Conservation (phyloP, 768 basidiomycete genomes). For the Termitomyces sp. region DNA sequence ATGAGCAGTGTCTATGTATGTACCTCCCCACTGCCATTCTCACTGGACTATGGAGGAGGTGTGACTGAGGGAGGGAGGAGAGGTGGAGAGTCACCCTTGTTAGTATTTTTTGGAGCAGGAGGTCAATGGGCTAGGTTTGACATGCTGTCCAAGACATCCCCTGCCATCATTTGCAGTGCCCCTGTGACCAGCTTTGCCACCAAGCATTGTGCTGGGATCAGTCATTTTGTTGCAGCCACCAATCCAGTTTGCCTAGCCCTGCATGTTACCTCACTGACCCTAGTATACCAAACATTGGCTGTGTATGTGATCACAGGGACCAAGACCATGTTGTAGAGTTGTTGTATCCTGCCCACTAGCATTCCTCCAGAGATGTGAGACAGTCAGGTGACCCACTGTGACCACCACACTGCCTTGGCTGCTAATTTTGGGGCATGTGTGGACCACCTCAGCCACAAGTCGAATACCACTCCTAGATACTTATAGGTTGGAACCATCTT, state of each 20-base stretch:
- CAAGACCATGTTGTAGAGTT: constrained; percentile 9
- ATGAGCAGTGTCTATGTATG: background rate
- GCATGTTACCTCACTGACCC: background rate
- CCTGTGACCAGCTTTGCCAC: constrained; percentile 7
- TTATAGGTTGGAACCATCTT: background rate
- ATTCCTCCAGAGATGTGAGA: background rate
- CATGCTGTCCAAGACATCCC: no score
- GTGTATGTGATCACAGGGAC: constrained; percentile 6
- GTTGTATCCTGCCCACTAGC: background rate
- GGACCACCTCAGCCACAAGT: constrained; percentile 3
- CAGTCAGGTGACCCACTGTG: background rate
- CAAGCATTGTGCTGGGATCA: constrained; percentile 1
- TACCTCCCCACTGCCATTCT: no score
- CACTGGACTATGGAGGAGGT: no score
- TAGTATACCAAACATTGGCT: constrained; percentile 9
- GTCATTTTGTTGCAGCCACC: background rate
- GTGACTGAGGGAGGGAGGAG: no score
- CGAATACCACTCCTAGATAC: background rate
- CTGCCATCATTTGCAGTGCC: background rate
- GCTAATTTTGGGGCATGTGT: constrained; percentile 12
- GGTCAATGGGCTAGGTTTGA: background rate
- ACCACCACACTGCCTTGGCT: constrained; percentile 6
- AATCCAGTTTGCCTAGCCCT: constrained; percentile 2
- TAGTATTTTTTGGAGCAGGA: no score
- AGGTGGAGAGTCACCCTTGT: no score